These are phyloP conservation scores for Trichoderma koningii DNA, from an alignment of 2,329 filamentous ascomycete genomes.

Conservation along the genomic window DNA sequence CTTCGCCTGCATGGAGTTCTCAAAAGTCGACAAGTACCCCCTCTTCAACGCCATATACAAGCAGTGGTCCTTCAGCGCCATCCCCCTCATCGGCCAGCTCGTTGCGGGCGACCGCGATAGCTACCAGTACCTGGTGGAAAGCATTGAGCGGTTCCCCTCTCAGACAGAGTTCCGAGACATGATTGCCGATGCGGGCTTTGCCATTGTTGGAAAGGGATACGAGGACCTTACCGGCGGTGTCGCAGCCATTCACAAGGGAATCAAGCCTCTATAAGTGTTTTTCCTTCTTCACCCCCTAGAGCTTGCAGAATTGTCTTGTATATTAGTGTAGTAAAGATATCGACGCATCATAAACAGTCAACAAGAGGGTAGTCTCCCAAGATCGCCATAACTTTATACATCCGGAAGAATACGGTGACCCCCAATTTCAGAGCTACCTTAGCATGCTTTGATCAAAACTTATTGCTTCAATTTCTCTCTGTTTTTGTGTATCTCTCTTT, in stretches of 20 bases:
- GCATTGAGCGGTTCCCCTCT: slow-evolving; percentile 88
- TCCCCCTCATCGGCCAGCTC: slow-evolving; percentile 91
- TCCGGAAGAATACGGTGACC: not conserved
- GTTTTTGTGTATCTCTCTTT: not conserved
- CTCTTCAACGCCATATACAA: slow-evolving; percentile 87
- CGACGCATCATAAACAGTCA: not conserved
- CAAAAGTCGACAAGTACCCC: slow-evolving; percentile 73
- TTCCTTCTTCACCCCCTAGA: not conserved
- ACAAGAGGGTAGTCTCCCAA: not conserved
- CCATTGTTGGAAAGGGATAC: slow-evolving; percentile 78
- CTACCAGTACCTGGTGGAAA: slow-evolving; percentile 98
- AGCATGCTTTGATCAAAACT: slow-evolving; percentile 1
- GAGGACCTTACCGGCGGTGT: slow-evolving; percentile 92
- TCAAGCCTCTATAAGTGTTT: slow-evolving; percentile 66
- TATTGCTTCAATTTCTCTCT: not conserved
- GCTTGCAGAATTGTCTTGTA: not conserved
- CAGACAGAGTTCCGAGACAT: slow-evolving; percentile 83
- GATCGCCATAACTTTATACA: not conserved
- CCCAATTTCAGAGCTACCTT: too few relatives aligned
- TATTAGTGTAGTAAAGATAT: slow-evolving; percentile 4
- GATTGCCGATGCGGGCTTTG: slow-evolving; percentile 83
- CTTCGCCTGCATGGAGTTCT: slow-evolving; percentile 96
- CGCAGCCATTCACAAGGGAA: slow-evolving; percentile 93
- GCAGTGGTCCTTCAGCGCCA: slow-evolving; percentile 92
- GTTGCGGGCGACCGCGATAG: slow-evolving; percentile 92